phyloP scores from a whole-genome alignment of 2,329 filamentous ascomycete genomes.

The Bipolaris sorokiniana region DNA sequence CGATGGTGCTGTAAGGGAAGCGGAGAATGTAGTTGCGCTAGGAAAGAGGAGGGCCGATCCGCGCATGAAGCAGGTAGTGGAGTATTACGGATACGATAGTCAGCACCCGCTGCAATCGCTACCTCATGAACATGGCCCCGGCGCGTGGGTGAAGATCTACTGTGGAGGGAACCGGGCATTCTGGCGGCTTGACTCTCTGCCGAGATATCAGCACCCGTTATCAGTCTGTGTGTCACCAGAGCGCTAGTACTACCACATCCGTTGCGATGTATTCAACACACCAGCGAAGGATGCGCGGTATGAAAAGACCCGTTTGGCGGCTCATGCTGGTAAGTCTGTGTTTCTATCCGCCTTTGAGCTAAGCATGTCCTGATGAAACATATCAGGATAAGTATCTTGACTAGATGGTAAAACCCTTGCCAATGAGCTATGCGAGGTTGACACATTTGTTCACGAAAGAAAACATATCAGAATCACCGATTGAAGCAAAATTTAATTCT shows the following conservation, averaged over 20 bases:
- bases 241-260: background rate
- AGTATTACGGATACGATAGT: background rate
- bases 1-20: background rate
- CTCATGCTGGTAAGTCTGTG: too few species aligned
- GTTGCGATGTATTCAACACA: background rate
- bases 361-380: too few species aligned
- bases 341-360: background rate
- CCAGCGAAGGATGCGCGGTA: background rate
- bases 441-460: background rate
- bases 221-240: background rate
- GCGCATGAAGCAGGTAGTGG: background rate
- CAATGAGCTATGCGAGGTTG: background rate
- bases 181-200: background rate
- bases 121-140: background rate
- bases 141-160: background rate
- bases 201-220: background rate
- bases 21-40: background rate
- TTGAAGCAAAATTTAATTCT: too few species aligned
- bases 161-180: background rate
- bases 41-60: constrained; percentile 2
- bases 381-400: background rate
- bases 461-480: background rate
- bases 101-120: background rate
- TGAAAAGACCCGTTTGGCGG: background rate
- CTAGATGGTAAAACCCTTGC: background rate